Evolutionary conservation across 2,329 filamentous ascomycete species (phyloP), one percentile per base, ranked within the genome.

Genomic region (Reticulascus tulasneorum): DNA sequence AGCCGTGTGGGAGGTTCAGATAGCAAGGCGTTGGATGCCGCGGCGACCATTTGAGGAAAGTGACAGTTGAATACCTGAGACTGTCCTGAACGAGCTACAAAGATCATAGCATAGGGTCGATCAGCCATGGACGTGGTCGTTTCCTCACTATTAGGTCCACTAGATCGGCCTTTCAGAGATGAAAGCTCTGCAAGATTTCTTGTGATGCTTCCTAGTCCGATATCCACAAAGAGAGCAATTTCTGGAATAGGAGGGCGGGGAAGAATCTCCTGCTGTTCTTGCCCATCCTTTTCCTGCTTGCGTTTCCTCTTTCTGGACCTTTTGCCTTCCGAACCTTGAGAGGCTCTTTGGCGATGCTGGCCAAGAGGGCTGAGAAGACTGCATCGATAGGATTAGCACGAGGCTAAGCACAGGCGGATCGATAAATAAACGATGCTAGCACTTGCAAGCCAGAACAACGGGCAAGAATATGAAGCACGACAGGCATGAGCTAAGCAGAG

Each of bases 291-390:
- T 19, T 51, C 50, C 47, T 59, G 48, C 34, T 60, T 61, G 29
- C 64, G 66, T 49, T 76, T 75, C 37, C 71, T 60, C 47, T 71
- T 79, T 51, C 66, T 75, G 29, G 59, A 63, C 25, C 77, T 65
- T 49, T 77, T 82, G 27, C 82, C 82, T 51, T 74, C 78, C 9
- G 82, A 86, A 5, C 69, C 64, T 12, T 60, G 64, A 23, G 68
- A 53, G 49, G 84, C 64, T 21, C 60, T 62, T 44, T 61, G 63
- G 11, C 81, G 76, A 55, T 86, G 64, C 36, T 75, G 67, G 1
- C 82, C 82, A 11, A 88, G 58, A 2, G 83, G 82, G 0, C 67
- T 61, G 28, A 87, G 59, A 15, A 86, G 62, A 40, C 82, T 87
- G 26, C 7, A 7, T 29, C 15, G n/a, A n/a, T 22, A 16, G 20